Base-by-base conservation (phyloP, 208 protist species). In the Leptomonas seymouri region DNA sequence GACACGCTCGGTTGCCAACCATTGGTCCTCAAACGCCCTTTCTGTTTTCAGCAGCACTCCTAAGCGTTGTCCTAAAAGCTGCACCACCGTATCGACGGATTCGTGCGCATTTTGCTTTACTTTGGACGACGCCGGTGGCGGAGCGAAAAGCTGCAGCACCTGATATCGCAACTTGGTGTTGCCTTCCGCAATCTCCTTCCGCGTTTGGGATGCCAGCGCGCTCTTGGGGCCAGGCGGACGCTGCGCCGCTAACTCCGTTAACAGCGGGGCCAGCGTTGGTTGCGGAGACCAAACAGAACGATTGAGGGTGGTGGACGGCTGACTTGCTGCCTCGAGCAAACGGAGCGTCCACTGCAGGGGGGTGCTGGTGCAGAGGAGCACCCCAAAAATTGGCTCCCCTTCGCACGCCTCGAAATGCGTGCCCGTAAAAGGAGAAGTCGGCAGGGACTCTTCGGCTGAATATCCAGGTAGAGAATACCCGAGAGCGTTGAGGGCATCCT, bases 1-100 rank as follows among this genome's bases (percentile, higher is more conserved):
- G 28, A 94, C 74, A 31, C 80, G 76, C 54, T 83, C 80, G 23
- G 89, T 90, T 39, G 89, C 86, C 8, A 55, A 70, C 89, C 89
- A 94, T 42, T 76, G 76, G 41, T 89, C 84, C 61, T 94, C 86
- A 49, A 87, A 94, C 12, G 74, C 72, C 18, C 71, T 72, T 60
- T 94, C 89, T 4, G 74, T 83, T 53, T 85, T 84, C 16, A 94
- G 54, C 20, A 94, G 67, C 2, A 63, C 56, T 42, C 49, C 49
- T 41, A 94, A 74, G 8, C 89, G 81, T 55, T 86, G 68, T n/a
- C 67, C 80, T 31, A 94, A 64, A 25, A 94, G 49, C 68, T 75
- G 78, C 39, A 82, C 73, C 39, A 74, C 76, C 27, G 62, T 46
- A 34, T 67, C 45, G 44, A 82, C 68, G 14, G 59, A 77, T 42